A percentile compares a stretch with the other conserved stretches of the same genome.
phyloP scores from a whole-genome alignment of 2,329 filamentous ascomycete species.

The Aspergillus aculeatinus region DNA sequence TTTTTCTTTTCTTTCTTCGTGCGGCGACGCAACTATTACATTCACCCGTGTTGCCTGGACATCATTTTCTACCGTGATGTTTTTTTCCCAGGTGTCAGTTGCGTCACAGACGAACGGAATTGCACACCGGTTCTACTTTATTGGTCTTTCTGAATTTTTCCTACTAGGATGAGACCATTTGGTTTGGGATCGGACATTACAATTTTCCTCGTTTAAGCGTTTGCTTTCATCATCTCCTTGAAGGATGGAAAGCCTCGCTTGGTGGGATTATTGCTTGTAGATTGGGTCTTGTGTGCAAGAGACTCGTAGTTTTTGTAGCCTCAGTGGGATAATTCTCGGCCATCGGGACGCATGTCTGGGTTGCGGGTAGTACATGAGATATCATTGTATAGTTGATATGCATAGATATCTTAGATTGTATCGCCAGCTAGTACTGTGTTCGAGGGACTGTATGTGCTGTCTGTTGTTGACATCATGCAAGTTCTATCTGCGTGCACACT shows the following conservation, averaged over 20 bases:
- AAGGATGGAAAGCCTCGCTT: not conserved
- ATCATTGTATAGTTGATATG: no score
- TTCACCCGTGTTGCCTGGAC: slow-evolving; percentile 80
- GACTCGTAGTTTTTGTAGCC: not conserved
- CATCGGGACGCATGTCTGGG: no score
- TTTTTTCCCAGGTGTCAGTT: slow-evolving; percentile 67
- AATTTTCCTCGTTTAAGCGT: slow-evolving; percentile 10
- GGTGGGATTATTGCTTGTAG: not conserved
- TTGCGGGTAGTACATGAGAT: no score
- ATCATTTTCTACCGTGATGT: slow-evolving; percentile 52
- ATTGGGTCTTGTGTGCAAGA: not conserved
- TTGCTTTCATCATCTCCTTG: no score
- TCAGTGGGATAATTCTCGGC: no score
- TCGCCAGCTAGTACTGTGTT: not conserved
- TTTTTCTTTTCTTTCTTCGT: slow-evolving; percentile 65
- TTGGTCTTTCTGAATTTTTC: slow-evolving; percentile 46
- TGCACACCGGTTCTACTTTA: slow-evolving; percentile 65
- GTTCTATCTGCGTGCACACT: not conserved
- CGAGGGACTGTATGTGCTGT: not conserved
- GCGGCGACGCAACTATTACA: slow-evolving; percentile 70
- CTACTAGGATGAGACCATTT: slow-evolving; percentile 46
- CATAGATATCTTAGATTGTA: not conserved
- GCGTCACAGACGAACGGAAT: slow-evolving; percentile 77
- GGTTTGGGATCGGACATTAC: slow-evolving; percentile 59
- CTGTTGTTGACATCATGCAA: not conserved